Evolutionary conservation across 306 rosid species (phyloP).

Genomic region (Malus orientalis): DNA sequence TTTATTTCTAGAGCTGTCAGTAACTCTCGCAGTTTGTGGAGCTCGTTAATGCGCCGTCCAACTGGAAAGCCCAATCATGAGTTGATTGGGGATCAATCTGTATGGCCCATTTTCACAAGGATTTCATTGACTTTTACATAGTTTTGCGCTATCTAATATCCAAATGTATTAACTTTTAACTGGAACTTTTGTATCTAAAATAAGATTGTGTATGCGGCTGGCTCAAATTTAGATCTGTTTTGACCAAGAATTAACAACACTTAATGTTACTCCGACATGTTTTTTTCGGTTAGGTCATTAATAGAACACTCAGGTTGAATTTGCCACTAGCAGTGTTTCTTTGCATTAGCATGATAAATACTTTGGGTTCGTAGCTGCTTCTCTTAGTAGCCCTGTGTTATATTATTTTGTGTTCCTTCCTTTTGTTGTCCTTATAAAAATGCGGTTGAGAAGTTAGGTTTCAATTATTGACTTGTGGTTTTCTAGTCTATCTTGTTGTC

Average conservation of each 20-base stretch:
- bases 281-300: not conserved
- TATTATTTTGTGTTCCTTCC: not conserved
- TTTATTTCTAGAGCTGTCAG: slow-evolving; percentile 30
- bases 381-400: not conserved
- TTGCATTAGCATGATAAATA: not conserved
- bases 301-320: not conserved
- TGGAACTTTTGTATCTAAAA: not conserved
- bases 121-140: not conserved
- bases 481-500: not conserved
- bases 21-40: slow-evolving; percentile 55
- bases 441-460: not conserved
- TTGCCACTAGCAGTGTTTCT: not conserved
- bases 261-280: not conserved
- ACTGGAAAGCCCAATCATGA: slow-evolving; percentile 43
- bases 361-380: not conserved
- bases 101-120: slow-evolving; percentile 26
- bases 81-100: slow-evolving; percentile 37
- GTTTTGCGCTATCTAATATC: not conserved
- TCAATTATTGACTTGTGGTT: not conserved
- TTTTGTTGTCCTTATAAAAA: not conserved
- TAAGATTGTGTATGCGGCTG: not conserved
- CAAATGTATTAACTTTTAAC: not conserved
- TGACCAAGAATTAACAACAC: not conserved
- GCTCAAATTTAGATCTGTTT: not conserved
- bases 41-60: slow-evolving; percentile 41